Base-by-base conservation (phyloP, 1,284 basidiomycete species). In the Termitomyces sp. region DNA sequence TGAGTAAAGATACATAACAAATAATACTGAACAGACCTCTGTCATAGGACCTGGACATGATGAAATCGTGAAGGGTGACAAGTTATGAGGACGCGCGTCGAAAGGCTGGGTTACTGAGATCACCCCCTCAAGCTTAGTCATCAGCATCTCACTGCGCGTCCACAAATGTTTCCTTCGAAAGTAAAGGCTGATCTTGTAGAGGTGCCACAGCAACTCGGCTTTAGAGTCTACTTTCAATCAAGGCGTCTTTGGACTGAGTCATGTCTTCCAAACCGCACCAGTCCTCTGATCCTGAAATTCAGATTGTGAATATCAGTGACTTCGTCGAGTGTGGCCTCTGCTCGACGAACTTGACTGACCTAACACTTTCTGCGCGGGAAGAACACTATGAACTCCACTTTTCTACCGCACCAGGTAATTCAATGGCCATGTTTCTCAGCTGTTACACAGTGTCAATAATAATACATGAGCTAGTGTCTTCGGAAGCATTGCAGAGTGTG, bases 11-110 rank as follows among this genome's bases (percentile, higher is more conserved):
- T 15, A 21, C 8, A 5, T 28, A 15, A 10, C 15, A 38, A 43
- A 41, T 4, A 33, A 41, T 19, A 17, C 5, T 50, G 24, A 46
- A 5, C 77, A 48, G 68, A 87, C 86, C 86, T 77, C 86, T 83
- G 80, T 89, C 86, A 74, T 89, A 89, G 49, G 86, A 88, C 73
- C 86, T 84, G 58, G 86, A 87, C 85, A 87, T 87, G 60, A 58
- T 61, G 68, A 56, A 55, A 38, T 38, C n/a, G 39, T 52, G 13
- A 46, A 47, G 28, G 19, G n/a, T 47, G 42, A 55, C 44, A 42
- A 58, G 56, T 45, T 52, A 45, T 45, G 58, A n/a, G 60, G 70
- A 84, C 83, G 79, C 83, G 83, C 82, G 83, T 82, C 75, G 71
- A 67, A 34, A 33, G 19, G 31, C 10, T 47, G 13, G 31, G n/a